These are phyloP conservation scores for Picea sitchensis DNA, from an alignment of 75 land plant genomes.

Conservation along the genomic window DNA sequence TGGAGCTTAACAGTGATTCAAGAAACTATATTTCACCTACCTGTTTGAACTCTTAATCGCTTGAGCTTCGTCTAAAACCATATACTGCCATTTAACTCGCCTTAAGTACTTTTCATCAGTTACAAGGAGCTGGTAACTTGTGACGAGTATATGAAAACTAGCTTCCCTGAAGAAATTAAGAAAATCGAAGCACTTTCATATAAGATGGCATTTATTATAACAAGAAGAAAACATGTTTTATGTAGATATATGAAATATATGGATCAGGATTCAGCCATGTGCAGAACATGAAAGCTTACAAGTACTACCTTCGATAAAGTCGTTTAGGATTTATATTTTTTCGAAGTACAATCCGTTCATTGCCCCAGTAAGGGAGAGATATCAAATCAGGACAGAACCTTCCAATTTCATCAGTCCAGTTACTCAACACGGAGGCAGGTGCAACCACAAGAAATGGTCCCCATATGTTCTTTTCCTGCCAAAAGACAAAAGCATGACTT, in stretches of 20 bases:
- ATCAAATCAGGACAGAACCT: slow-evolving; percentile 94
- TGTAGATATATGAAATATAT: not conserved
- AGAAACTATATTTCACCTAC: slow-evolving; percentile 24
- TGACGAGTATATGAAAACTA: slow-evolving; percentile 88
- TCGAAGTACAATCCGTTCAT: slow-evolving; percentile 73
- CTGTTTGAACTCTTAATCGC: slow-evolving; percentile 96
- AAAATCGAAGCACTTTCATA: not conserved
- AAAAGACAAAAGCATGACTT: not conserved
- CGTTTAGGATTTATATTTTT: slow-evolving; percentile 90
- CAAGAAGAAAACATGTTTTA: not conserved
- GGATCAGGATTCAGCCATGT: not conserved
- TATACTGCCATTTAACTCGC: slow-evolving; percentile 98
- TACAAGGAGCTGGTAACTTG: slow-evolving; percentile 92
- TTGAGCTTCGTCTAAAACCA: slow-evolving; percentile 99
- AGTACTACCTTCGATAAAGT: slow-evolving; percentile 72
- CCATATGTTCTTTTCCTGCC: slow-evolving; percentile 98
- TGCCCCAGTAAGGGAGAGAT: slow-evolving; percentile 96
- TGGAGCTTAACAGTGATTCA: not conserved
- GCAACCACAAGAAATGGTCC: slow-evolving; percentile 98
- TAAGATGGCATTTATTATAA: not conserved
- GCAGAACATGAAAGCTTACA: not conserved
- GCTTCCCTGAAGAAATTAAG: slow-evolving; percentile 59
- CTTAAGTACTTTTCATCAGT: slow-evolving; percentile 89
- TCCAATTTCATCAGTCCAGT: slow-evolving; percentile 95
- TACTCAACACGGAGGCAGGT: slow-evolving; percentile 92